These are phyloP conservation scores for Leptodermis oblonga DNA, from an alignment of 257 asterid genomes.

Conservation along the genomic window DNA sequence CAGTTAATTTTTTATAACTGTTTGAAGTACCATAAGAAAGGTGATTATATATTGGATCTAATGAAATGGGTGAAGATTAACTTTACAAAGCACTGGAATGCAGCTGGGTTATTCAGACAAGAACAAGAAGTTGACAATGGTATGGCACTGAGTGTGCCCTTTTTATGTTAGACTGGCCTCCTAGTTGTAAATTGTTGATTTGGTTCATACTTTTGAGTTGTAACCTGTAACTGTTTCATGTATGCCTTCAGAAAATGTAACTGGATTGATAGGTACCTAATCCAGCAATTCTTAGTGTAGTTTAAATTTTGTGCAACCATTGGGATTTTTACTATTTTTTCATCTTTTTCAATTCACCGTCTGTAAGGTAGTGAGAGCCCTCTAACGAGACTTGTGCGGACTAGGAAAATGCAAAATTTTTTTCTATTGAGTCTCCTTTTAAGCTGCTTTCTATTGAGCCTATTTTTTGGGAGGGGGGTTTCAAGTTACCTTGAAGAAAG, in stretches of 20 bases:
- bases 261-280: background rate
- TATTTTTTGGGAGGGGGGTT: no score
- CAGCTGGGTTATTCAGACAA: slow-evolving; percentile 66
- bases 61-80: slow-evolving; percentile 92
- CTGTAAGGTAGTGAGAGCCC: no score
- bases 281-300: no score
- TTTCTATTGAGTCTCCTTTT: no score
- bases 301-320: no score
- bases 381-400: no score
- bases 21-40: slow-evolving; percentile 86
- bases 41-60: slow-evolving; percentile 82
- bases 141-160: slow-evolving; percentile 13
- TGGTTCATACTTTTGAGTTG: background rate
- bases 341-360: no score
- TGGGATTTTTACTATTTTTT: no score
- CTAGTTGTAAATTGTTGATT: background rate
- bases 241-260: background rate
- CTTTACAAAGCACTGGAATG: slow-evolving; percentile 71
- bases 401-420: no score
- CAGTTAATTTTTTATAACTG: slow-evolving; percentile 86
- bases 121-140: slow-evolving; percentile 54
- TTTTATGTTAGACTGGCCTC: background rate
- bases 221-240: background rate
- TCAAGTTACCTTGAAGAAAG: no score
- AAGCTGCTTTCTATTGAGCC: no score